Conservation (phyloP, 768 basidiomycete species). For the Dentipellis sp. region DNA sequence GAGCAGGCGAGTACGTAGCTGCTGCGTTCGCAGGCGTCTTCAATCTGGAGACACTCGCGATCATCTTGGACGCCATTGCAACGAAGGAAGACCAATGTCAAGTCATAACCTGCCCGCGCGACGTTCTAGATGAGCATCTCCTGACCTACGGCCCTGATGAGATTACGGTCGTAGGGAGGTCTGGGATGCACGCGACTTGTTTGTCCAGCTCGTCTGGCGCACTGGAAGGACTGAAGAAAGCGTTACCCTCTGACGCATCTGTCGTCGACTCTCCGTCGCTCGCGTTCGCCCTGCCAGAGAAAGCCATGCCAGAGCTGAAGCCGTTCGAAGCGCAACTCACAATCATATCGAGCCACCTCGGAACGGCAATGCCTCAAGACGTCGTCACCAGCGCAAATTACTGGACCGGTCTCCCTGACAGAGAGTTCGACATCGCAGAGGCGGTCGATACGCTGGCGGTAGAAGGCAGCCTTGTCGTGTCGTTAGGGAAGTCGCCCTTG, state of each 20-base stretch:
- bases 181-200: neutral
- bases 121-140: neutral
- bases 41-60: neutral
- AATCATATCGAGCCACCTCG: neutral
- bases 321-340: neutral
- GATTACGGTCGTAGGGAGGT: neutral
- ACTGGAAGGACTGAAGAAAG: neutral
- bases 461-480: neutral
- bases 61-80: neutral
- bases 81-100: neutral
- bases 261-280: neutral
- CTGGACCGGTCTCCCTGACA: neutral
- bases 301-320: neutral
- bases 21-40: neutral
- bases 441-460: neutral
- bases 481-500: neutral
- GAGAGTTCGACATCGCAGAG: neutral
- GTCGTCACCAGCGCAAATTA: neutral
- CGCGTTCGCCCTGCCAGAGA: neutral
- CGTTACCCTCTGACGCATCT: neutral
- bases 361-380: neutral
- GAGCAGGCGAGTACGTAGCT: neutral
- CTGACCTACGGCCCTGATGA: neutral
- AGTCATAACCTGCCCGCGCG: neutral
- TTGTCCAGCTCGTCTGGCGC: neutral